These are phyloP conservation scores for Rhododendron henanense DNA, from an alignment of 148 eudicot genomes.

Conservation along the genomic window DNA sequence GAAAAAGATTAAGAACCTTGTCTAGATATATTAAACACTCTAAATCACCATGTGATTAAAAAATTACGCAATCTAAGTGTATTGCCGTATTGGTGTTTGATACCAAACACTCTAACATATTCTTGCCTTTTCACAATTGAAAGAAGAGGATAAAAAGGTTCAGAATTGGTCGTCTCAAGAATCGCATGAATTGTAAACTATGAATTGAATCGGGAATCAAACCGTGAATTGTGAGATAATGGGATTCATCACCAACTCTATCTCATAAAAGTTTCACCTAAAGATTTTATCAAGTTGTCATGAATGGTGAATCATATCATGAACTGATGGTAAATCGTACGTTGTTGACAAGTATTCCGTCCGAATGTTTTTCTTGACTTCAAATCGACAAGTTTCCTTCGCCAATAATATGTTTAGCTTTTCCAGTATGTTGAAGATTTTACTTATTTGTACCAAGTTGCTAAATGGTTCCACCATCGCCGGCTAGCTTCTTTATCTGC, in stretches of 20 bases:
- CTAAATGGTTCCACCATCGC: background rate
- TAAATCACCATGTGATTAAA: background rate
- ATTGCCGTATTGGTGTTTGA: background rate
- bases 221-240: background rate
- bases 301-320: background rate
- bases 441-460: background rate
- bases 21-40: background rate
- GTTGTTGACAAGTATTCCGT: too few relatives aligned
- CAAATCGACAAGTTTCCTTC: background rate
- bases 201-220: background rate
- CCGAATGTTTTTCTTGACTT: too few relatives aligned
- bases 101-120: background rate
- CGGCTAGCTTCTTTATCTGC: background rate
- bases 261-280: background rate
- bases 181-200: background rate
- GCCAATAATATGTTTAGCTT: background rate
- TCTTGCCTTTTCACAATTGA: background rate
- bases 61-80: too few relatives aligned
- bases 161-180: background rate
- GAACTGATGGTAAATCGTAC: background rate
- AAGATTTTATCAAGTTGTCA: background rate
- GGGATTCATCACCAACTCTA: background rate
- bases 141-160: background rate
- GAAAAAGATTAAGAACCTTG: background rate
- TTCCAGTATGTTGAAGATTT: background rate